Conservation (phyloP, 2,329 filamentous ascomycete species). For the Cercospora nicotianae region DNA sequence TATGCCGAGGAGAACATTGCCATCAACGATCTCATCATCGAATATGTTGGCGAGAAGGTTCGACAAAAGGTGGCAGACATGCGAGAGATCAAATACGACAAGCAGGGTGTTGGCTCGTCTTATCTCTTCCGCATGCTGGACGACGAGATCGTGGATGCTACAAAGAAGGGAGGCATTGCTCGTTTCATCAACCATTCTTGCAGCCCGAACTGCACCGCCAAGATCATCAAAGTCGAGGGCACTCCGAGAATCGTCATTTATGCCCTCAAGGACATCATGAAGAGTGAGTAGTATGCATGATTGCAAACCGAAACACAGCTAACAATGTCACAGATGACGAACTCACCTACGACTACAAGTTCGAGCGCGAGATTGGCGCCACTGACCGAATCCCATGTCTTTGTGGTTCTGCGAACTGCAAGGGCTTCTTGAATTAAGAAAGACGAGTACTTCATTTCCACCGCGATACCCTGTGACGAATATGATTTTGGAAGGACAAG, state of each 20-base stretch:
- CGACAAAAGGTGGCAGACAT: conserved; percentile 97
- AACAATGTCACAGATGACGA: conserved; percentile 72
- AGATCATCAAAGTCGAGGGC: conserved; percentile 98
- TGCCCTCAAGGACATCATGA: conserved; percentile 87
- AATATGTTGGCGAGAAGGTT: conserved; percentile 97
- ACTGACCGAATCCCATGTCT: conserved; percentile 95
- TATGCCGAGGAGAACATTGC: conserved; percentile 97
- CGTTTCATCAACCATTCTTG: conserved; percentile 99
- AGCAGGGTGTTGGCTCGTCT: conserved; percentile 94
- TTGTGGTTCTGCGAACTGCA: conserved; percentile 92
- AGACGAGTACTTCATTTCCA: not conserved
- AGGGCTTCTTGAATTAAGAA: conserved; percentile 90
- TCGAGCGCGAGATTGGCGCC: conserved; percentile 93
- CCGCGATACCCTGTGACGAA: conserved; percentile 1
- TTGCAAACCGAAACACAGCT: not conserved
- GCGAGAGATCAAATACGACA: conserved; percentile 85
- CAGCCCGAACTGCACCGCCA: conserved; percentile 96
- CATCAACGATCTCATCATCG: conserved; percentile 99
- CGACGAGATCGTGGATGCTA: conserved; percentile 95
- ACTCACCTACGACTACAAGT: conserved; percentile 99
- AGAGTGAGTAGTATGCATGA: conserved; percentile 66
- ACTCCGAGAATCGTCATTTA: conserved; percentile 99
- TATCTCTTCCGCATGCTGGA: conserved; percentile 99
- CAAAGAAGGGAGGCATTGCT: conserved; percentile 96
- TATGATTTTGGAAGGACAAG: not conserved